phyloP scores from a whole-genome alignment of 441 rosid species.

The Erysimum pusillum region DNA sequence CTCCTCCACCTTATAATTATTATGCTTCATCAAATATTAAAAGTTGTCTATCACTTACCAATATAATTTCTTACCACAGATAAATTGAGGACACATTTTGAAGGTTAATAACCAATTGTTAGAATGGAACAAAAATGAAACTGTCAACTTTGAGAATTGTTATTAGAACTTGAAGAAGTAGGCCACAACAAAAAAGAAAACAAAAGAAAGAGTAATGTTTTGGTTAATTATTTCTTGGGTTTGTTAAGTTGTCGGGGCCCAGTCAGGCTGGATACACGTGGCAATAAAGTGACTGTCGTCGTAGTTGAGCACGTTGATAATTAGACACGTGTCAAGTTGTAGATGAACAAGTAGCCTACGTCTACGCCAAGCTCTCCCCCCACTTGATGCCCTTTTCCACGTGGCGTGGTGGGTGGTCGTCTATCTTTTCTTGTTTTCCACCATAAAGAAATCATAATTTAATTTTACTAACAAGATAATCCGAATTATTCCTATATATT shows the following conservation, averaged over 20 bases:
- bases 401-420: slow-evolving; percentile 49
- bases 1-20: background rate
- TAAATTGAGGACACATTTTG: no score
- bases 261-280: slow-evolving; percentile 49
- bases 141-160: background rate
- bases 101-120: background rate
- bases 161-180: slow-evolving; percentile 1
- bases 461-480: background rate
- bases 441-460: background rate
- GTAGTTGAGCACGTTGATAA: slow-evolving; percentile 43
- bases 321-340: slow-evolving; percentile 44
- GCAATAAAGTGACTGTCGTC: slow-evolving; percentile 43
- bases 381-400: slow-evolving; percentile 46
- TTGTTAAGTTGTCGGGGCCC: slow-evolving; percentile 34
- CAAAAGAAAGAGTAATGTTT: no score
- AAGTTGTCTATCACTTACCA: no score
- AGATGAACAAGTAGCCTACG: slow-evolving; percentile 41
- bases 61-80: no score
- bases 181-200: background rate
- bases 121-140: background rate
- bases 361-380: slow-evolving; percentile 41
- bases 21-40: no score
- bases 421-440: slow-evolving; percentile 20
- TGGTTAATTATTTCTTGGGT: background rate
- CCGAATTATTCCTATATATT: background rate